A percentile compares a stretch with the other conserved stretches of the same genome.
These are phyloP conservation scores for Magnusiomyces sp. DNA, from an alignment of 1,139 yeast genomes.

Conservation along the genomic window DNA sequence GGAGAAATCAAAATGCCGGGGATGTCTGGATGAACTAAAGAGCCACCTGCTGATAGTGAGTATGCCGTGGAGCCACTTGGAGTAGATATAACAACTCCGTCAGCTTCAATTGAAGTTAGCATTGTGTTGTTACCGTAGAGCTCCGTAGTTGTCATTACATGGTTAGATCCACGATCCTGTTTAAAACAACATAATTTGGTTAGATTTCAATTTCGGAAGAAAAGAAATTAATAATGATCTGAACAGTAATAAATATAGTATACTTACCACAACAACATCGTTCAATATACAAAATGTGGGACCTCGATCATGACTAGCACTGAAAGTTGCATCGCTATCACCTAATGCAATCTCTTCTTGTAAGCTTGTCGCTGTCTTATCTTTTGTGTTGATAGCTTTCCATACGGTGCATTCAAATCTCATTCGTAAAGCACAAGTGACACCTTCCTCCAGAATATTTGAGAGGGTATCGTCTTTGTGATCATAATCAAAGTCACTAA, in stretches of 20 bases:
- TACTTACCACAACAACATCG: constrained; percentile 52
- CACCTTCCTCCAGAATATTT: constrained; percentile 50
- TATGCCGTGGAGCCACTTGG: constrained; percentile 93
- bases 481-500: constrained; percentile 56
- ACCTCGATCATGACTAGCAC: constrained; percentile 28
- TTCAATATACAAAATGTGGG: constrained; percentile 59
- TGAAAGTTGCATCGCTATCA: constrained; percentile 20
- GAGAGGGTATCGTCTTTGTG: constrained; percentile 45
- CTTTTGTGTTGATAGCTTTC: constrained; percentile 26
- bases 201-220: neutral
- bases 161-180: constrained; percentile 70
- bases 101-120: constrained; percentile 79
- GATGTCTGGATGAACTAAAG: constrained; percentile 78
- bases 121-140: constrained; percentile 67
- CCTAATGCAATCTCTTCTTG: constrained; percentile 30
- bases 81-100: constrained; percentile 75
- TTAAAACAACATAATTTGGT: neutral
- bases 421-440: constrained; percentile 62
- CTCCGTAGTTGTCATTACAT: constrained; percentile 70
- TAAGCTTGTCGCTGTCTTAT: constrained; percentile 19
- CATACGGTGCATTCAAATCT: constrained; percentile 72
- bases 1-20: constrained; percentile 77
- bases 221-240: neutral
- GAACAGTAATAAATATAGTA: neutral
- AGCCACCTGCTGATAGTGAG: constrained; percentile 79